Evolutionary conservation across 306 rosid genomes (phyloP).

Genomic region (Medicago lupulina): DNA sequence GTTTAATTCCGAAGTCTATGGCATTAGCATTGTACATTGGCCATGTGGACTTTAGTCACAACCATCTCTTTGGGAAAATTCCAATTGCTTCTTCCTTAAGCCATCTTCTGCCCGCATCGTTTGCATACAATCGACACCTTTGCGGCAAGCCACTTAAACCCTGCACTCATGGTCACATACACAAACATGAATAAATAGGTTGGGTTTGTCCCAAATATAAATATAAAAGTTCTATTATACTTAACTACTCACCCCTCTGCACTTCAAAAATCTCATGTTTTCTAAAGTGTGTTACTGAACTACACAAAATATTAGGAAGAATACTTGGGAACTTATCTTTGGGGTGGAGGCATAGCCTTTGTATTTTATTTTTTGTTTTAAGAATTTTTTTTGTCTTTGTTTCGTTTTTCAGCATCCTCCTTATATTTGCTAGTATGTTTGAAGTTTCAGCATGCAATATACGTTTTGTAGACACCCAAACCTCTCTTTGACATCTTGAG

Average conservation of each 20-base stretch:
- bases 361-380: not conserved
- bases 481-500: no score
- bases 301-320: not conserved
- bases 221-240: not conserved
- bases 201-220: not conserved
- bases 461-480: not conserved
- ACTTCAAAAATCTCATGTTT: not conserved
- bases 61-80: constrained; percentile 64
- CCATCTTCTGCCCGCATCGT: constrained; percentile 59
- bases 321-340: no score
- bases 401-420: not conserved
- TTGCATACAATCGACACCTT: constrained; percentile 57
- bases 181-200: not conserved
- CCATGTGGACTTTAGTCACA: constrained; percentile 75
- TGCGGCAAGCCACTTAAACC: constrained; percentile 71
- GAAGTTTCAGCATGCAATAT: not conserved
- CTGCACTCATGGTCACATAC: constrained; percentile 37
- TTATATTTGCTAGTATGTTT: not conserved
- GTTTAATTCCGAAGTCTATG: constrained; percentile 64
- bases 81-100: constrained; percentile 65
- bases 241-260: not conserved
- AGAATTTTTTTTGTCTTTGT: no score
- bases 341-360: not conserved
- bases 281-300: not conserved
- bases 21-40: constrained; percentile 61